A percentile compares a stretch with the other conserved stretches of the same genome.
Evolutionary conservation across 2,329 filamentous ascomycete species (phyloP).

Genomic region (Fusarium heterosporum): DNA sequence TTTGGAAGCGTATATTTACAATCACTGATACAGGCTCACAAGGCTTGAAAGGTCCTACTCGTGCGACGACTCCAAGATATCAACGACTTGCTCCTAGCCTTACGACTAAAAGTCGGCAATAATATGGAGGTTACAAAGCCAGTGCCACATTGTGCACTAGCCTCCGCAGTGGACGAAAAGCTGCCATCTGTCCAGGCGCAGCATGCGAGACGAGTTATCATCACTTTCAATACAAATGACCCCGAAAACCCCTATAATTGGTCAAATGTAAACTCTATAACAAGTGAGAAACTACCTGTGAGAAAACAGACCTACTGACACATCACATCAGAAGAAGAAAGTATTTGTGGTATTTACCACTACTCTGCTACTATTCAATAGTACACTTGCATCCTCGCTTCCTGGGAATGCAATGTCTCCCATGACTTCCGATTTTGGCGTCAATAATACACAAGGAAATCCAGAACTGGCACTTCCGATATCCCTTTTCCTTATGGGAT

Average conservation of each 20-base stretch:
- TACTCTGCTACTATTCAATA: slow-evolving; percentile 6
- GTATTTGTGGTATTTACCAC: slow-evolving; percentile 14
- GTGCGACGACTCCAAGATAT: neutral
- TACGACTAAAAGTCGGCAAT: neutral
- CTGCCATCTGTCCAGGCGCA: neutral
- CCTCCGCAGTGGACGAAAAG: neutral
- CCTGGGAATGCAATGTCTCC: slow-evolving; percentile 8
- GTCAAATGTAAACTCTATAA: neutral
- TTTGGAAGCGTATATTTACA: neutral
- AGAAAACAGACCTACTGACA: neutral
- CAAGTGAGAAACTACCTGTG: neutral
- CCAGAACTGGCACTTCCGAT: slow-evolving; percentile 7
- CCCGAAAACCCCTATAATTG: slow-evolving; percentile 18
- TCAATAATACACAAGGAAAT: slow-evolving; percentile 3
- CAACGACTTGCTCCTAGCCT: no score
- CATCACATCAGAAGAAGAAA: neutral
- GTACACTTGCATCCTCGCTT: slow-evolving; percentile 10
- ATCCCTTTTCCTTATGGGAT: slow-evolving; percentile 10
- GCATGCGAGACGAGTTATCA: neutral
- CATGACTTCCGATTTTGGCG: slow-evolving; percentile 8
- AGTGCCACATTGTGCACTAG: neutral
- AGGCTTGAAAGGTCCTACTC: no score
- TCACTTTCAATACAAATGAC: neutral
- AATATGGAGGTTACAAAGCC: slow-evolving; percentile 7
- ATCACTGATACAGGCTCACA: no score